Conservation (phyloP, 495 filamentous ascomycete genomes). For the Bacidia gigantensis region DNA sequence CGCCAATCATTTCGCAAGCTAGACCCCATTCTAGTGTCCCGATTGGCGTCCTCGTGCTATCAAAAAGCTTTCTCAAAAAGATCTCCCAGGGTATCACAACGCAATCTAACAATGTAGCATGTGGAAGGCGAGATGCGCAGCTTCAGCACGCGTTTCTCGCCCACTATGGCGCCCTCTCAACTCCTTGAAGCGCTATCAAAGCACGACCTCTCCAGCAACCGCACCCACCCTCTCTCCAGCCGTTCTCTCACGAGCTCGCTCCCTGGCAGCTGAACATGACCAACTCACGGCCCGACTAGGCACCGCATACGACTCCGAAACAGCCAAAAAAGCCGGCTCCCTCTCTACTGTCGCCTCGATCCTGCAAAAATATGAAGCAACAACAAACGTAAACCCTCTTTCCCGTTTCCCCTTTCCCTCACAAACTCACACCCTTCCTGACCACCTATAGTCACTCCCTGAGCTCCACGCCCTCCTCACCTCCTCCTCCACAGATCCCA, state of each 20-base stretch:
- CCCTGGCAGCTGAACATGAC: slow-evolving; percentile 54
- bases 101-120: slow-evolving; percentile 21
- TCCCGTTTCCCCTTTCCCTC: not conserved
- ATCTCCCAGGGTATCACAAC: not conserved
- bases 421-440: slow-evolving; percentile 3
- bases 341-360: slow-evolving; percentile 52
- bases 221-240: slow-evolving; percentile 36
- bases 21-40: no score
- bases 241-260: slow-evolving; percentile 49
- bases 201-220: slow-evolving; percentile 21
- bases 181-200: slow-evolving; percentile 17
- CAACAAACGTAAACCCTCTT: slow-evolving; percentile 27
- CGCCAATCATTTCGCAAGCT: no score
- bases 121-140: slow-evolving; percentile 23
- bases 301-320: slow-evolving; percentile 53
- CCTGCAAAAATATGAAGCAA: slow-evolving; percentile 48
- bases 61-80: not conserved
- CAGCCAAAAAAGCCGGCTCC: slow-evolving; percentile 68
- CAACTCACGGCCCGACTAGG: slow-evolving; percentile 41
- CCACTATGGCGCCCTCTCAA: not conserved
- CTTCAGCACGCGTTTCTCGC: slow-evolving; percentile 21
- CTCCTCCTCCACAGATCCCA: slow-evolving; percentile 46
- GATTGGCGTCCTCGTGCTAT: no score
- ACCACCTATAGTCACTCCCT: slow-evolving; percentile 31
- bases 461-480: slow-evolving; percentile 45